Conservation (phyloP, 257 asterid genomes). For the Jacaranda mimosifolia region DNA sequence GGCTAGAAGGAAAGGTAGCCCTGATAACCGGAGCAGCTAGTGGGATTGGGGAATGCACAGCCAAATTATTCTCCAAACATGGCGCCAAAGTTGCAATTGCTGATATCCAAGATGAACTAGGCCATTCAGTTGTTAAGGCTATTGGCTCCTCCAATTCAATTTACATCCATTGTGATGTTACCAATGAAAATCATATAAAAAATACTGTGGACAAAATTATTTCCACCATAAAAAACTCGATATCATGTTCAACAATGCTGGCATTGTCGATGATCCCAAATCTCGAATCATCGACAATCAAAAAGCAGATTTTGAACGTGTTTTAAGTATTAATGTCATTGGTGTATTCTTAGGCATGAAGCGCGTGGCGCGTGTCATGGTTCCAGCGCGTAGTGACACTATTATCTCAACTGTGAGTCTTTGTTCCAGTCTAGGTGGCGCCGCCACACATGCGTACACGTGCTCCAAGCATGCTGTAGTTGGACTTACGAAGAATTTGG, state of each 20-base stretch:
- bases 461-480: constrained; percentile 50
- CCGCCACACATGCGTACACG: constrained; percentile 43
- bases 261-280: constrained; percentile 32
- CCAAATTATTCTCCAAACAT: constrained; percentile 45
- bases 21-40: constrained; percentile 59
- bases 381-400: too few species aligned
- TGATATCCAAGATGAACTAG: constrained; percentile 52
- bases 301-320: constrained; percentile 43
- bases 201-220: constrained; percentile 41
- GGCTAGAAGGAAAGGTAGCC: constrained; percentile 63
- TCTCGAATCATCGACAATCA: constrained; percentile 41
- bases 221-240: constrained; percentile 48
- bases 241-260: constrained; percentile 56
- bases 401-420: background rate
- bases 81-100: constrained; percentile 61
- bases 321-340: constrained; percentile 45
- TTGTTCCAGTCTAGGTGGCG: constrained; percentile 28
- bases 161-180: constrained; percentile 52
- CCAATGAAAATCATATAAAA: constrained; percentile 46
- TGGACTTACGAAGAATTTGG: constrained; percentile 52
- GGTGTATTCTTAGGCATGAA: constrained; percentile 68
- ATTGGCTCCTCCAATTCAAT: constrained; percentile 41
- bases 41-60: constrained; percentile 55
- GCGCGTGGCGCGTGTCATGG: constrained; percentile 65
- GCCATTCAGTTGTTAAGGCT: constrained; percentile 31